Base-by-base conservation (phyloP, 108 stramenopile genomes). In the Pelagomonas calceolata region DNA sequence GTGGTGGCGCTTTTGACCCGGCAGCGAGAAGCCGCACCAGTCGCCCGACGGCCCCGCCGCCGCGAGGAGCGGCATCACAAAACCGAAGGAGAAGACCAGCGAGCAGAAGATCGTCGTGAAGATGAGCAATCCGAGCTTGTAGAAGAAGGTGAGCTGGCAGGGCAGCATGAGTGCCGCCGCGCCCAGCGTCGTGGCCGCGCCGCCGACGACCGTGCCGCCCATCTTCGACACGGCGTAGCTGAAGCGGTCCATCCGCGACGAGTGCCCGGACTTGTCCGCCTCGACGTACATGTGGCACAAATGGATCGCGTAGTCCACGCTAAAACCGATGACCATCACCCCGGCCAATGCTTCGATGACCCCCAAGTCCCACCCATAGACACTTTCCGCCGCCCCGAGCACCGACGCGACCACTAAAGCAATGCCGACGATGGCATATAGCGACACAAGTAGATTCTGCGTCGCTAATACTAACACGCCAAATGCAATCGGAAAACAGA, bases 311-410 rank as follows among this genome's bases (percentile, higher is more conserved):
- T 80, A 76, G 72, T 80, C 79, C 0, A 80, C 79, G 30, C n/a
- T 31, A 66, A 76, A 75, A 34, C 79, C 79, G 29, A 80, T 45
- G 63, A 80, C 68, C 45, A 80, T 80, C 35, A 80, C 69, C 0
- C 68, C 70, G 0, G 75, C 71, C 30, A 80, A 39, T 12, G 68
- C 36, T 66, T 80, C 75, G 12, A 71, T 70, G 65, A 76, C 64
- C 34, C 79, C 79, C 5, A 80, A 46, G 30, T 65, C 73, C 71
- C 72, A 80, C 30, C 76, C 76, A 12, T 10, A 43, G 21, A 76
- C 63, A 0, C 34, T 26, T 18, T 73, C 29, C 64, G 67, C 67
- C 9, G 70, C 67, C 33, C 72, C 79, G 64, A 80, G 45, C 21
- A 80, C 39, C 31, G 65, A 30, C 29, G 65, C 63, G 43, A 80